Conservation (phyloP, 257 asterid species). For the Gentiana dahurica region DNA sequence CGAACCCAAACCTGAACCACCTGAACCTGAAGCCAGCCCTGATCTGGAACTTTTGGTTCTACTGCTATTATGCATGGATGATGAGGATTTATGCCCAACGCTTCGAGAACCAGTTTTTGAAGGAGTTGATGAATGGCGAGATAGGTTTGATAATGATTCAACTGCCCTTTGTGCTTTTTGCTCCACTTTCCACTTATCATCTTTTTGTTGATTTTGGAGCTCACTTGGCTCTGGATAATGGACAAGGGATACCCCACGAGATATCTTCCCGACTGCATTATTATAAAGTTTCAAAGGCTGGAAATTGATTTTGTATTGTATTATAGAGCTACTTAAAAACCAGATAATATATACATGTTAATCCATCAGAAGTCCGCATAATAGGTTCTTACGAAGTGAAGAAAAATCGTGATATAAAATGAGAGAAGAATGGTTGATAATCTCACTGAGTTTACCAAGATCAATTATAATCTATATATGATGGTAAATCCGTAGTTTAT, state of each 20-base stretch:
- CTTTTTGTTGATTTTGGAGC: conserved; percentile 21
- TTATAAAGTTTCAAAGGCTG: too few species aligned
- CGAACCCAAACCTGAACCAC: conserved; percentile 8
- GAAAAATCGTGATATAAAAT: too few species aligned
- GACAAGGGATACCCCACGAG: conserved; percentile 42
- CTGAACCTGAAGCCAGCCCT: conserved; percentile 13
- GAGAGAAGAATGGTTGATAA: too few species aligned
- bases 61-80: conserved; percentile 24
- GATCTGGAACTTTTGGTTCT: conserved; percentile 28
- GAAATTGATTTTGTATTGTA: too few species aligned
- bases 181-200: conserved; percentile 13
- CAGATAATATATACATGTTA: too few species aligned
- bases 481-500: too few species aligned
- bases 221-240: conserved; percentile 52
- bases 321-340: too few species aligned
- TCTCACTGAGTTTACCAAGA: too few species aligned
- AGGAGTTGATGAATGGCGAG: conserved; percentile 32
- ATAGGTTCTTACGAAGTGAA: too few species aligned
- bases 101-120: conserved; percentile 26
- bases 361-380: too few species aligned
- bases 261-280: conserved; percentile 52
- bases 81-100: conserved; percentile 20
- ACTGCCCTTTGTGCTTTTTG: conserved; percentile 31
- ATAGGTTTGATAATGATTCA: conserved; percentile 38
- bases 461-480: too few species aligned